Evolutionary conservation across 2,329 filamentous ascomycete genomes (phyloP), one percentile per base, ranked within the genome.

Genomic region (Aspergillus puulaauensis): DNA sequence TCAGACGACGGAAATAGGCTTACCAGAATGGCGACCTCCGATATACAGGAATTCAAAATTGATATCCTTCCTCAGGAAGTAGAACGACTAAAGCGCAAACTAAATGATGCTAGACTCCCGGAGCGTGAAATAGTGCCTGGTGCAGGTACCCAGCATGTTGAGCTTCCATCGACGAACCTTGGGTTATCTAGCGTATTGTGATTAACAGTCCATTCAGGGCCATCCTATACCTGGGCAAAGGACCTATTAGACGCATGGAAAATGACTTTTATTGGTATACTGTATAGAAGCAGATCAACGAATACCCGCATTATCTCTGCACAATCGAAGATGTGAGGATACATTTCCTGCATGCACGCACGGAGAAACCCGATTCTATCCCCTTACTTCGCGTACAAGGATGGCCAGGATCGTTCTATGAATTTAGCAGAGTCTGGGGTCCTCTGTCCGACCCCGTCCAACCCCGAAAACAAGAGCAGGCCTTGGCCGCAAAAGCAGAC

Each of bases 351-450:
- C 52, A 61, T 23, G 40, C 44, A 4, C 37, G 39, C 3, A 27
- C 59, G 0, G 15, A 48, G 7, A 12, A 12, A 3, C 19, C 24
- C 15, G 6, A 56, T 4, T 40, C 52, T 4, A 57, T 59, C 45
- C 56, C 59, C 17, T 15, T 61, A 2, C 49, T 61, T 5, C 21
- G 59, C 5, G n/a, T 56, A 21, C 52, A 56, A 31, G 56, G 59
- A 9, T 61, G 56, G 56, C 59, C 59, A 6, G 59, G 53, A 1
- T 59, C 53, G 2, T 61, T 61, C 45, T 59, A 39, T 27, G 50
- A 54, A 21, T 61, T 59, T 31, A 52, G 48, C n/a, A 44, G 37
- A n/a, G 24, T 58, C 11, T 52, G 47, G 41, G 56, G 33, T n/a
- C 48, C 21, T 3, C 52, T 58, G 3, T 52, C 44, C 4, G 12